These are phyloP conservation scores for Phlegmacium glaucopus DNA, from an alignment of 768 basidiomycete genomes.

Conservation along the genomic window DNA sequence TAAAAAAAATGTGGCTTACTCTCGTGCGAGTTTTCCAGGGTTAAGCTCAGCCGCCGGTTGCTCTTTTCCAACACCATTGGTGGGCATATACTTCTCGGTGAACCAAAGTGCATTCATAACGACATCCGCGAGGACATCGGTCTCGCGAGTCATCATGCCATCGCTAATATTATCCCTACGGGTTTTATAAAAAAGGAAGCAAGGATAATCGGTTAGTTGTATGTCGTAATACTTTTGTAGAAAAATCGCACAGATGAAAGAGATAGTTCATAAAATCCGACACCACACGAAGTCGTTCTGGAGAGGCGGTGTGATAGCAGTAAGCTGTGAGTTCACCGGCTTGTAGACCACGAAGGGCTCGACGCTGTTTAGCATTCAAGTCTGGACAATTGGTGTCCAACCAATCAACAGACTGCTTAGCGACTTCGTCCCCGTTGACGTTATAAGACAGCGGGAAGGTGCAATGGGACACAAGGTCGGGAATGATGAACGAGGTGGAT, in stretches of 20 bases:
- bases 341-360: slow-evolving; percentile 54
- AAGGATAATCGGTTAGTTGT: slow-evolving; percentile 10
- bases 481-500: slow-evolving; percentile 43
- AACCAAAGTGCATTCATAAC: slow-evolving; percentile 73
- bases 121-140: slow-evolving; percentile 53
- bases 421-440: slow-evolving; percentile 41
- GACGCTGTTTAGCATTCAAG: slow-evolving; percentile 39
- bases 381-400: slow-evolving; percentile 45
- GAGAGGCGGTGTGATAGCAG: slow-evolving; percentile 56
- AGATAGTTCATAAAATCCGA: slow-evolving; percentile 67
- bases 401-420: slow-evolving; percentile 47
- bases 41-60: slow-evolving; percentile 41
- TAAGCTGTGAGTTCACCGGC: slow-evolving; percentile 65
- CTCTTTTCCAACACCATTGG: slow-evolving; percentile 33
- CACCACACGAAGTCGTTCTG: slow-evolving; percentile 57
- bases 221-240: slow-evolving; percentile 8
- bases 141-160: slow-evolving; percentile 67
- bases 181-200: slow-evolving; percentile 7
- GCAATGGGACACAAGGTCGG: slow-evolving; percentile 54
- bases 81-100: slow-evolving; percentile 48
- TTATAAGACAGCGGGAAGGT: slow-evolving; percentile 43
- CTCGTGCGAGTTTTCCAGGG: slow-evolving; percentile 63
- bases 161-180: slow-evolving; percentile 71
- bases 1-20: slow-evolving; percentile 42
- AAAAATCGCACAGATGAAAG: slow-evolving; percentile 44